Evolutionary conservation across 345 rosid species (phyloP), one percentile per base, ranked within the genome.

Genomic region (Ceriops decandra): DNA sequence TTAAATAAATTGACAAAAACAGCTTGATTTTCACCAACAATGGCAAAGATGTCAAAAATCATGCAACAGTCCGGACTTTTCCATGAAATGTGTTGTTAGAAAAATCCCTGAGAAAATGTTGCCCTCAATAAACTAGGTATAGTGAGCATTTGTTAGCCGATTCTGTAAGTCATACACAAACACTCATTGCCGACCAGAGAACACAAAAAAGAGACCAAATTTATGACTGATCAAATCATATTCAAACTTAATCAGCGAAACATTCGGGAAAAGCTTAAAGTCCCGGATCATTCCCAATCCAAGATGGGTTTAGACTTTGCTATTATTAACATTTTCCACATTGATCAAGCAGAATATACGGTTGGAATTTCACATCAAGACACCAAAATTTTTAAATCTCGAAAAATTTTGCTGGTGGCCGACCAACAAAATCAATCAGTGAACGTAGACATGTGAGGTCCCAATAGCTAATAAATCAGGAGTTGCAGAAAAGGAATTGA

Each of bases 11-110:
- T 33, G 52, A 32, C 20, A 27, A 60, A 24, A 30, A 15, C 58
- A 57, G 60, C 52, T 53, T 47, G 46, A 32, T 21, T 51, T 28
- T 51, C 52, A 54, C 60, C 22, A 68, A 61, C 46, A 57, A 74
- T 9, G 21, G 30, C 6, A 53, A 35, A 35, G 20, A 42, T 15
- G 7, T 36, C 31, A 28, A 19, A 64, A 17, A 42, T n/a, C n/a
- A 64, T 8, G 32, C 58, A 58, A 42, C 51, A 33, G 57, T 58
- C 28, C 24, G 11, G 47, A 30, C 38, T 19, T 28, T 57, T 24
- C 26, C 13, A 17, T 11, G 33, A 68, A 30, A 42, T 27, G 68
- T 33, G 27, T 46, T 21, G 17, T 36, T 38, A 42, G 6, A 66
- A 62, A 35, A 10, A 24, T 62, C 54, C n/a, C 42, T 28, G 36